Percentiles rank a stretch among this genome's conserved stretches.
Conservation (phyloP, 2,329 filamentous ascomycete genomes). For the Helminthosporium solani region DNA sequence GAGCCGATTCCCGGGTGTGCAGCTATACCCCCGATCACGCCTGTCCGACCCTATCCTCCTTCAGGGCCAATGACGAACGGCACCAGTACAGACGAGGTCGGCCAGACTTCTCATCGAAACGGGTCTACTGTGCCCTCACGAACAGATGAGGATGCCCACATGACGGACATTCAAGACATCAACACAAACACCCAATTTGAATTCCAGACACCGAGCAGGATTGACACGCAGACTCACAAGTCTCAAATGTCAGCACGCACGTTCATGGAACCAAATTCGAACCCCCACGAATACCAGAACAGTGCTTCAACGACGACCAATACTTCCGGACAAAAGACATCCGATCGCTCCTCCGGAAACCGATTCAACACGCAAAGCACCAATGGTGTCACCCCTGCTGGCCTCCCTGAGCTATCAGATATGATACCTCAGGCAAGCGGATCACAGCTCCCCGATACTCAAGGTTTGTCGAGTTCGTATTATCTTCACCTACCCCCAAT, state of each 20-base stretch:
- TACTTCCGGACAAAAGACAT: slow-evolving; percentile 76
- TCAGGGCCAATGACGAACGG: slow-evolving; percentile 63
- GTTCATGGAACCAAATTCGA: slow-evolving; percentile 59
- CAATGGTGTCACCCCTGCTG: slow-evolving; percentile 57
- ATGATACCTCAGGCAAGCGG: slow-evolving; percentile 54
- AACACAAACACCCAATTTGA: slow-evolving; percentile 34
- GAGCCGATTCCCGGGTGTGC: slow-evolving; percentile 60
- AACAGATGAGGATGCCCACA: slow-evolving; percentile 46
- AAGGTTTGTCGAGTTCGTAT: slow-evolving; percentile 48
- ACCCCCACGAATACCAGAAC: slow-evolving; percentile 67
- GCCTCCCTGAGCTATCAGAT: slow-evolving; percentile 57
- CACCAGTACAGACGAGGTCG: slow-evolving; percentile 41
- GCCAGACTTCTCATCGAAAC: slow-evolving; percentile 40
- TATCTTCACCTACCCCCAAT: slow-evolving; percentile 9
- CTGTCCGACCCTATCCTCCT: slow-evolving; percentile 30
- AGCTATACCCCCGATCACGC: slow-evolving; percentile 48
- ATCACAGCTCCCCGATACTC: slow-evolving; percentile 65
- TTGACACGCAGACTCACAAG: slow-evolving; percentile 50
- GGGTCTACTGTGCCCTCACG: slow-evolving; percentile 44
- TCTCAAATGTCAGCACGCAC: slow-evolving; percentile 66
- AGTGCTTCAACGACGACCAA: slow-evolving; percentile 77
- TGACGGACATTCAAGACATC: slow-evolving; percentile 46
- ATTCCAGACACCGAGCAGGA: slow-evolving; percentile 34
- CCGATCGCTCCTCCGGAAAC: slow-evolving; percentile 67
- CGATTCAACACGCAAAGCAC: slow-evolving; percentile 70